These are phyloP conservation scores for Elongisporangium senticosum DNA, from an alignment of 352 stramenopile genomes.

Conservation along the genomic window DNA sequence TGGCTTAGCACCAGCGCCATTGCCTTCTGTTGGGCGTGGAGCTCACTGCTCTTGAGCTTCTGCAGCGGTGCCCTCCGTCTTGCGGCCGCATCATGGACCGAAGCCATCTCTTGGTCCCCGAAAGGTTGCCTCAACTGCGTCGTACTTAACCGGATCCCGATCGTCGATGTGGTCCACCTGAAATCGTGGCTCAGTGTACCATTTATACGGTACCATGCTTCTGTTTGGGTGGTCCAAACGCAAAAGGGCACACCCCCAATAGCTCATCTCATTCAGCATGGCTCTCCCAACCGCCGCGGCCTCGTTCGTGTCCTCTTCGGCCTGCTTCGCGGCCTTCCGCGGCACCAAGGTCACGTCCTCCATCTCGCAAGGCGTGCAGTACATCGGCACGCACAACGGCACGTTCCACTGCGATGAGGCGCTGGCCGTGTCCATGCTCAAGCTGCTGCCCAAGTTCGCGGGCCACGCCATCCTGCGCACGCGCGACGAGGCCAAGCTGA, in stretches of 20 bases:
- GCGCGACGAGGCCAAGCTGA: constrained; percentile 88
- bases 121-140: background rate
- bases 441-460: constrained; percentile 90
- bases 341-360: constrained; percentile 43
- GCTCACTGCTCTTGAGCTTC: background rate
- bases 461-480: constrained; percentile 78
- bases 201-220: background rate
- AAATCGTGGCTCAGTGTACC: background rate
- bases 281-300: constrained; percentile 58
- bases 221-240: background rate
- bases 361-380: constrained; percentile 45
- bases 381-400: constrained; percentile 96
- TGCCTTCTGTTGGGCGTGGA: constrained; percentile 2
- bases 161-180: background rate
- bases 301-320: constrained; percentile 53
- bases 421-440: constrained; percentile 96
- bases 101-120: background rate
- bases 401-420: constrained; percentile 99
- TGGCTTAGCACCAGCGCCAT: constrained; percentile 31
- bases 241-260: background rate
- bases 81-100: background rate
- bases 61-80: background rate
- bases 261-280: constrained; percentile 22
- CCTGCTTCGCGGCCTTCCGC: constrained; percentile 59
- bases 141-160: background rate